A percentile compares a stretch with the other conserved stretches of the same genome.
These are phyloP conservation scores for Jimgerdemannia flammicorona DNA, from an alignment of 192 early-diverging fungal species.

Conservation along the genomic window DNA sequence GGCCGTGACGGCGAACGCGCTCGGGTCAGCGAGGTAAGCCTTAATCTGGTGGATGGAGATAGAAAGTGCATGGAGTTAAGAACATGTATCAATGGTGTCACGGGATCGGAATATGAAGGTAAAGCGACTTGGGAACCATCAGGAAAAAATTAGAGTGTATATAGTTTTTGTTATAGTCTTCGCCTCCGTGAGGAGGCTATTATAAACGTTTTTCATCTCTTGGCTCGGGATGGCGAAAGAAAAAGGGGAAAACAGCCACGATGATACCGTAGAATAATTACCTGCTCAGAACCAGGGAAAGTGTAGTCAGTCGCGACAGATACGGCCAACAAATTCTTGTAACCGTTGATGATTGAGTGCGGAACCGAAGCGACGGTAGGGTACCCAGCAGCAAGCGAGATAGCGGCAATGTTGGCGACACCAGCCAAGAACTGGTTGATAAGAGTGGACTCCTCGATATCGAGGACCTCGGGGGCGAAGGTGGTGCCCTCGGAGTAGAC, in stretches of 20 bases:
- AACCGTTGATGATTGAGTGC: conserved; percentile 95
- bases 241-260: conserved; percentile 7
- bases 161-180: not conserved
- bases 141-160: conserved; percentile 76
- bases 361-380: conserved; percentile 86
- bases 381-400: conserved; percentile 81
- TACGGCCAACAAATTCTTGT: conserved; percentile 94
- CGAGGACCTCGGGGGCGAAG: conserved; percentile 86
- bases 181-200: not conserved
- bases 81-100: conserved; percentile 3
- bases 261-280: conserved; percentile 21
- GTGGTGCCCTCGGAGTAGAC: conserved; percentile 90
- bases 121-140: conserved; percentile 39
- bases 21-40: conserved; percentile 91
- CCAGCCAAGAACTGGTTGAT: conserved; percentile 63
- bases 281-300: conserved; percentile 83
- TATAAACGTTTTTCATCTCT: not conserved
- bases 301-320: conserved; percentile 89
- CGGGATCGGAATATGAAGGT: conserved; percentile 4
- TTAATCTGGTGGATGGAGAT: conserved; percentile 60
- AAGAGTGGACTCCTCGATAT: conserved; percentile 79
- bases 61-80: not conserved
- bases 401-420: conserved; percentile 68
- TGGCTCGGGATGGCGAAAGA: not conserved
- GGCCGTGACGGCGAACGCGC: conserved; percentile 74